Conservation (phyloP, 257 asterid species). For the Linderniella brevidens region DNA sequence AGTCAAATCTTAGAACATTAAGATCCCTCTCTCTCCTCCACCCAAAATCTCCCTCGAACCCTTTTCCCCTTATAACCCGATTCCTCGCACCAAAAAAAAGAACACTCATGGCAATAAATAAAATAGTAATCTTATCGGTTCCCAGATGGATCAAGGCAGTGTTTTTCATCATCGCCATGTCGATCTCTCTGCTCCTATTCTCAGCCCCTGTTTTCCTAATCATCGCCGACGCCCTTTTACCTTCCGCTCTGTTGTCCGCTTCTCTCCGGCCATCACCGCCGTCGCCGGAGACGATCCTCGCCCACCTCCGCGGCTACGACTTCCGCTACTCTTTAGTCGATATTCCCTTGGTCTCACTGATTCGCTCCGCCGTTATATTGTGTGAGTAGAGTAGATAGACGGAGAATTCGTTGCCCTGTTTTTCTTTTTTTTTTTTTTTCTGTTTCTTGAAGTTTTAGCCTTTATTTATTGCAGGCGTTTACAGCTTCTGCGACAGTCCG, state of each 20-base stretch:
- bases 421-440: too few relatives aligned
- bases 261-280: slow-evolving; percentile 16
- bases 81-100: too few relatives aligned
- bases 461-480: slow-evolving; percentile 36
- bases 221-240: slow-evolving; percentile 72
- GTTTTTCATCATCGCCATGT: slow-evolving; percentile 53
- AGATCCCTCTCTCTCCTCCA: too few relatives aligned
- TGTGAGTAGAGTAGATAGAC: slow-evolving; percentile 34
- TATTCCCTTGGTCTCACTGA: slow-evolving; percentile 64
- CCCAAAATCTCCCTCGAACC: too few relatives aligned
- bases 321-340: slow-evolving; percentile 81
- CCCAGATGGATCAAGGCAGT: slow-evolving; percentile 67
- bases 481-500: slow-evolving; percentile 86
- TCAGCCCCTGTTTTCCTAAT: slow-evolving; percentile 67
- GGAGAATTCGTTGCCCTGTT: too few relatives aligned
- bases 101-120: too few relatives aligned
- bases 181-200: slow-evolving; percentile 50
- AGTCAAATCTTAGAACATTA: too few relatives aligned
- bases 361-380: slow-evolving; percentile 67
- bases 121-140: too few relatives aligned
- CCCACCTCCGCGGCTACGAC: slow-evolving; percentile 46
- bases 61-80: too few relatives aligned
- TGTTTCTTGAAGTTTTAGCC: too few relatives aligned
- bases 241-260: slow-evolving; percentile 69
- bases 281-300: slow-evolving; percentile 18